A percentile compares a stretch with the other conserved stretches of the same genome.
Evolutionary conservation across 371 early-diverging fungal genomes (phyloP).

Genomic region (Sporodiniella umbellata): DNA sequence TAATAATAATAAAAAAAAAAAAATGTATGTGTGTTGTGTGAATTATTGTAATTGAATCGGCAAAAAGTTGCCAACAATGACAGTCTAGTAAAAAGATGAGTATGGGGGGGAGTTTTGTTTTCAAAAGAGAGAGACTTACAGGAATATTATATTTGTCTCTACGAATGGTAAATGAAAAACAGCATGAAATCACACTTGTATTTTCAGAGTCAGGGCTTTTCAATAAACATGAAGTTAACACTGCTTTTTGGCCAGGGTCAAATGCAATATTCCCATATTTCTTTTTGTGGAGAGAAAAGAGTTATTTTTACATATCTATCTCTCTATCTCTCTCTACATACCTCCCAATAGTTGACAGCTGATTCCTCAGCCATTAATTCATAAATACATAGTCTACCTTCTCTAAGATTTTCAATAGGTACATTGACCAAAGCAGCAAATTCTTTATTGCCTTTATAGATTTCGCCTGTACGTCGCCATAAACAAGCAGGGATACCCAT

Average conservation of each 20-base stretch:
- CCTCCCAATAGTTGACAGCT: conserved; percentile 85
- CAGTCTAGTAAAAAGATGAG: conserved; percentile 53
- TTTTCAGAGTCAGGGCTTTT: conserved; percentile 52
- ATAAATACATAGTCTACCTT: conserved; percentile 79
- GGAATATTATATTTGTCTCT: conserved; percentile 88
- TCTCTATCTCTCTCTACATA: conserved; percentile 12
- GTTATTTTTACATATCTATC: no score
- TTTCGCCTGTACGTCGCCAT: conserved; percentile 95
- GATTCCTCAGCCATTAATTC: conserved; percentile 88
- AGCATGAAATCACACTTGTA: conserved; percentile 67
- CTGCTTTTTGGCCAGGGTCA: conserved; percentile 93
- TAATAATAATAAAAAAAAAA: no score
- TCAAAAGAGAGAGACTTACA: conserved; percentile 12
- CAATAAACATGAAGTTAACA: conserved; percentile 82
- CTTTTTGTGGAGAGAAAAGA: conserved; percentile 28
- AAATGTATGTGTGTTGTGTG: no score
- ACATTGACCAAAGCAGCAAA: conserved; percentile 88
- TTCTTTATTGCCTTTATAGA: conserved; percentile 92
- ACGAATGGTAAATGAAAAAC: conserved; percentile 92
- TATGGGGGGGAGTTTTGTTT: neutral
- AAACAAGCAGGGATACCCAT: conserved; percentile 94
- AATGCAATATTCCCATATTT: conserved; percentile 95
- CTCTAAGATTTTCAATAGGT: conserved; percentile 74
- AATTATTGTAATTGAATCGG: conserved; percentile 55
- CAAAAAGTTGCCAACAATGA: conserved; percentile 83